Evolutionary conservation across 768 basidiomycete genomes (phyloP), one percentile per base, ranked within the genome.

Genomic region (Tulasnella sp.): DNA sequence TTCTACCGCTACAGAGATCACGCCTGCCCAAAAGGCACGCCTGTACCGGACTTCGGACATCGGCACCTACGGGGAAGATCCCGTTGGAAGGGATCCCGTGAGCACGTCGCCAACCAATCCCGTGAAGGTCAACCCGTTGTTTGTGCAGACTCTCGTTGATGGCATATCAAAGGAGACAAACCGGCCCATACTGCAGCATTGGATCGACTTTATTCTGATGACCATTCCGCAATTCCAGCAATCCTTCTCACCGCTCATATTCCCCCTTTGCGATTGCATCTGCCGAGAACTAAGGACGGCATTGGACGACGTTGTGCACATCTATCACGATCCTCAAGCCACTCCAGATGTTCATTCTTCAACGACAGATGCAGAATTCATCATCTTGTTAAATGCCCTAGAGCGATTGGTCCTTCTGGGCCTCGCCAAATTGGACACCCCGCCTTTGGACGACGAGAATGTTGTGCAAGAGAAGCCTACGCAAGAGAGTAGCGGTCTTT

Each of bases 141-240:
- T 96, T 25, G 75, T 84, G 0, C 86, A 85, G 62, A 82, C 84
- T 0, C 72, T 97, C 19, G 73, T 84, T 15, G 88, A 94, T 65
- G 94, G 88, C 2, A 80, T 98, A 45, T 72, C 82, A 9, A 67
- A 73, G 4, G 71, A 75, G 8, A 69, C 76, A 29, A 96, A 94
- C 69, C 79, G 83, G 27, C 76, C 89, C 1, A 77, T 94, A 23
- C 68, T 94, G 29, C 93, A 96, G 65, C 89, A 96, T 63, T 98
- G 94, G 94, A 75, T 98, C 25, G 94, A 98, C 67, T 98, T 99
- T 67, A 76, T 97, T 59, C 76, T 94, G 53, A 87, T 88, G 82
- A 87, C 90, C 0, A 71, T 93, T 15, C 83, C 89, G 3, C 87
- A 90, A 63, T 87, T 91, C 65, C 84, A 85, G 58, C 81, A 82